phyloP scores from a whole-genome alignment of 192 early-diverging fungal species.

The Backusella sp. region DNA sequence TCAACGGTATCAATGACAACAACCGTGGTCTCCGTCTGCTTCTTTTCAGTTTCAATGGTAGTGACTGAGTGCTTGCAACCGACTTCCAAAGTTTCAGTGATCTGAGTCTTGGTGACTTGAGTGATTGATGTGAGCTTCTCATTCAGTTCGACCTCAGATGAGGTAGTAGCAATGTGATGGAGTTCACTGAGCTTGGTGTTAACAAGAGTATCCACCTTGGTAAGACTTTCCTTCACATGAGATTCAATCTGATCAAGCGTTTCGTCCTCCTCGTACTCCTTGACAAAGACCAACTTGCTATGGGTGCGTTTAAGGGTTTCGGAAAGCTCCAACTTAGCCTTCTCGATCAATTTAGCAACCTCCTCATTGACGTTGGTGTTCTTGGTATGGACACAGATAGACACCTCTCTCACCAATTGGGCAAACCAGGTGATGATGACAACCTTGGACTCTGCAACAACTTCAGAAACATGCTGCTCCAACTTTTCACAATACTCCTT shows the following conservation, averaged over 20 bases:
- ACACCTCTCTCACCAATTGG: conserved; percentile 12
- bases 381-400: neutral
- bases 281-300: neutral
- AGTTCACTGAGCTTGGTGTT: conserved; percentile 5
- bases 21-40: conserved; percentile 1
- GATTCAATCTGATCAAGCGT: neutral
- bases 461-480: conserved; percentile 1
- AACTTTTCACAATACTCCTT: conserved; percentile 14
- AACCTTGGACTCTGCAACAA: conserved; percentile 10
- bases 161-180: conserved; percentile 4
- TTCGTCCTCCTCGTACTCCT: conserved; percentile 1
- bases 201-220: neutral
- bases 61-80: neutral
- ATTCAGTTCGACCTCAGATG: neutral
- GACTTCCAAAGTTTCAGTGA: neutral
- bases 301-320: neutral
- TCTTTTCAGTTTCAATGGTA: neutral
- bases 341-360: neutral
- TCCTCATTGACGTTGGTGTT: conserved; percentile 8
- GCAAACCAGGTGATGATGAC: conserved; percentile 17
- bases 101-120: neutral
- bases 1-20: conserved; percentile 18
- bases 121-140: neutral
- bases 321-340: neutral
- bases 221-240: neutral